Conservation (phyloP, 306 rosid species). For the Vigna hirtella region DNA sequence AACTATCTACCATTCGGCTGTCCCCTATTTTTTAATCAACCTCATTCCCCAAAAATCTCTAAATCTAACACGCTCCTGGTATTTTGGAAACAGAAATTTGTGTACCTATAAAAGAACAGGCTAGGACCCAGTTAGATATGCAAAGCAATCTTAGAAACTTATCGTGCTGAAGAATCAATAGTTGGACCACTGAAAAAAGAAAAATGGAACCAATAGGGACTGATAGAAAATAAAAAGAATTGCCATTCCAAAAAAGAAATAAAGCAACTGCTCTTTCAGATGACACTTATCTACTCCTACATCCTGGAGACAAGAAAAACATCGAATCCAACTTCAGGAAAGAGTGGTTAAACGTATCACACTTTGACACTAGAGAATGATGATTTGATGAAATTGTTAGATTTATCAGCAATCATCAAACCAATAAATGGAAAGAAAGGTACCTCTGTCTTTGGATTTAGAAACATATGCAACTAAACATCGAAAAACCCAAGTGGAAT, state of each 20-base stretch:
- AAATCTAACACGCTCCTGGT: neutral
- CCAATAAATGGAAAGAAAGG: slow-evolving; percentile 28
- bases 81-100: no score
- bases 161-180: neutral
- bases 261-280: neutral
- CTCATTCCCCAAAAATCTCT: neutral
- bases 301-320: neutral
- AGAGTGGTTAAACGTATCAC: neutral
- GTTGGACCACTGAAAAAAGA: neutral
- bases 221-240: neutral
- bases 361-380: slow-evolving; percentile 12
- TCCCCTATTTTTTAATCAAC: neutral
- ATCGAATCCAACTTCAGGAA: neutral
- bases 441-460: slow-evolving; percentile 41
- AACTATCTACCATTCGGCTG: neutral
- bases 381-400: slow-evolving; percentile 27
- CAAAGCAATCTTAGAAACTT: neutral
- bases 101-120: neutral
- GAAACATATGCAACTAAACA: slow-evolving; percentile 45
- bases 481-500: slow-evolving; percentile 5
- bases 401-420: slow-evolving; percentile 16
- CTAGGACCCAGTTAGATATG: neutral
- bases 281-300: neutral
- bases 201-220: neutral
- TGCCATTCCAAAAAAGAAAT: neutral